These are phyloP conservation scores for Mycosarcoma mackinlayi DNA, from an alignment of 1,284 basidiomycete genomes.

Conservation along the genomic window DNA sequence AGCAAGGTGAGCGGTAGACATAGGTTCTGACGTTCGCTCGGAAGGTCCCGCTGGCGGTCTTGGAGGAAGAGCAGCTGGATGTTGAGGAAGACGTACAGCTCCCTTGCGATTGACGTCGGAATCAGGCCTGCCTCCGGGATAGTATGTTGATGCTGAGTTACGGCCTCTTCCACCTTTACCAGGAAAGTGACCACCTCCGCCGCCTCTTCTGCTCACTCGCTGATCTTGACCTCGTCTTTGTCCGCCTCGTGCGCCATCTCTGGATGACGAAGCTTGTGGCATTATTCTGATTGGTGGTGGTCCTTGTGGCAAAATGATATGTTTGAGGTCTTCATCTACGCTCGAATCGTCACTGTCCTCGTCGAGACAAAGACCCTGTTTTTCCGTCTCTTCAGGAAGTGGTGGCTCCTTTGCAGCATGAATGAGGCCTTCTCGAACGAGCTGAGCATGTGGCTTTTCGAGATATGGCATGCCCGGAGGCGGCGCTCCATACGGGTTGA, in stretches of 20 bases:
- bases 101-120: neutral
- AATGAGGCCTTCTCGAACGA: constrained; percentile 40
- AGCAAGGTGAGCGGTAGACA: neutral
- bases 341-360: constrained; percentile 54
- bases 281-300: constrained; percentile 45
- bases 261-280: neutral
- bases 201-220: neutral
- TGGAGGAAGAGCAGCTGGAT: neutral
- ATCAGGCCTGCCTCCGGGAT: constrained; percentile 6
- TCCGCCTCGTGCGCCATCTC: neutral
- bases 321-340: constrained; percentile 57
- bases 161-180: constrained; percentile 7
- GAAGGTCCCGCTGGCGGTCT: constrained; percentile 10
- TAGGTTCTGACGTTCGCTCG: constrained; percentile 1
- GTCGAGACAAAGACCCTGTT: constrained; percentile 3
- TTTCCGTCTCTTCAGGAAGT: constrained; percentile 25
- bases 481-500: constrained; percentile 94
- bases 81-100: constrained; percentile 1
- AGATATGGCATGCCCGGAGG: constrained; percentile 95
- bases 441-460: constrained; percentile 71
- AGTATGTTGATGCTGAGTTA: constrained; percentile 3
- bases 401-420: constrained; percentile 38
- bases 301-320: constrained; percentile 62
- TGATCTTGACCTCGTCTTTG: neutral
- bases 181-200: neutral